Conservation (phyloP, 331 rosid genomes). For the Quercus tomentella region DNA sequence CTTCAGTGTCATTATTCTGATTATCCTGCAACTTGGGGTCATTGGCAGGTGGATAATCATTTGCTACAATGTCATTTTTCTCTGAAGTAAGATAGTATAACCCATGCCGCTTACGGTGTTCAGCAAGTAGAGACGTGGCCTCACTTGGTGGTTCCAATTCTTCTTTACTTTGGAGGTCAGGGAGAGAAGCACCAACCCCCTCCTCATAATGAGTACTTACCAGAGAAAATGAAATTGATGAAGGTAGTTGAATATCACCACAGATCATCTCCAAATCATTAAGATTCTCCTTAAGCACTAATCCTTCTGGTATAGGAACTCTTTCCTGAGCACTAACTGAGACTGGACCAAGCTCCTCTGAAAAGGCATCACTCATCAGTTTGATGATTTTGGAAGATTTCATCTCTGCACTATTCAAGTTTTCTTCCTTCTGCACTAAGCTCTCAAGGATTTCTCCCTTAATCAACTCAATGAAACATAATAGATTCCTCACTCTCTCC, state of each 20-base stretch:
- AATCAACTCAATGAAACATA: constrained; percentile 57
- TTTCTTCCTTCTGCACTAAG: constrained; percentile 30
- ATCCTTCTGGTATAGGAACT: constrained; percentile 77
- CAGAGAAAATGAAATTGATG: constrained; percentile 31
- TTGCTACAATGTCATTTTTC: constrained; percentile 41
- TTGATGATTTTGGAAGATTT: constrained; percentile 39
- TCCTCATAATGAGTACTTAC: constrained; percentile 40
- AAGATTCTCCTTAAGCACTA: constrained; percentile 68
- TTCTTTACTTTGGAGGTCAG: constrained; percentile 34
- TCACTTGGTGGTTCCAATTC: constrained; percentile 53
- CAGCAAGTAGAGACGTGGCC: constrained; percentile 66
- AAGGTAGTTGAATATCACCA: constrained; percentile 53
- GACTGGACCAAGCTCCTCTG: constrained; percentile 71
- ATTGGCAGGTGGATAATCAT: constrained; percentile 81
- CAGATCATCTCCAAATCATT: constrained; percentile 59
- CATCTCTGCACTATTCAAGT: constrained; percentile 26
- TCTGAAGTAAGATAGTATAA: constrained; percentile 82
- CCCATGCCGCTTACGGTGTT: constrained; percentile 90
- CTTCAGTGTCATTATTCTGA: constrained; percentile 42
- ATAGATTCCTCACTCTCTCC: constrained; percentile 71
- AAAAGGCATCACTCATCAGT: constrained; percentile 50
- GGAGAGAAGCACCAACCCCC: constrained; percentile 29
- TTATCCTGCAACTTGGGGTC: constrained; percentile 42
- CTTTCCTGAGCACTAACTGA: constrained; percentile 71
- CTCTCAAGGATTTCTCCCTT: constrained; percentile 36